Evolutionary conservation across 441 rosid genomes (phyloP).

Genomic region (Gossypium aridum): DNA sequence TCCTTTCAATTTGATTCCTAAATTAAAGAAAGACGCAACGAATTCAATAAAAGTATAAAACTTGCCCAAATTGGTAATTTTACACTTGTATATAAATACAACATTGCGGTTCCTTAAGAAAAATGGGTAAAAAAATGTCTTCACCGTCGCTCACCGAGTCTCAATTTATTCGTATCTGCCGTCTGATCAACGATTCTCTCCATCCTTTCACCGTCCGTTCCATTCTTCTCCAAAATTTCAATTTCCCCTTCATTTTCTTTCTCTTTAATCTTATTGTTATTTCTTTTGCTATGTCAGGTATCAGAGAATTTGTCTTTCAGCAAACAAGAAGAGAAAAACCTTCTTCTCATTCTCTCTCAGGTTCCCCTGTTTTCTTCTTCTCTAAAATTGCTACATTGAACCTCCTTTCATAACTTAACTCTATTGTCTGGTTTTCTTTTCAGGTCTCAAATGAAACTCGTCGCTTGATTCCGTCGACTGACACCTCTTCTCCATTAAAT

Average conservation of each 20-base stretch:
- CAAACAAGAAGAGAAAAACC: conserved; percentile 1
- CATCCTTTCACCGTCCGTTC: conserved; percentile 28
- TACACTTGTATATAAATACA: background rate
- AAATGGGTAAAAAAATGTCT: conserved; percentile 20
- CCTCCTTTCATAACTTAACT: background rate
- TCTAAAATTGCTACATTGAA: background rate
- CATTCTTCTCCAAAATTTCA: background rate
- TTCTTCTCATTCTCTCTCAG: conserved; percentile 10
- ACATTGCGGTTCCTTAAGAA: background rate
- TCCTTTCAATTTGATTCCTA: background rate
- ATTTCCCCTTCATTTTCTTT: background rate
- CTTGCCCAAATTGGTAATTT: background rate
- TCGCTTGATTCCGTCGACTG: conserved; percentile 1
- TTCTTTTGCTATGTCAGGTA: background rate
- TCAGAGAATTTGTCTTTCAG: background rate
- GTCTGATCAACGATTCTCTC: conserved; percentile 38
- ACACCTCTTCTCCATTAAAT: conserved; percentile 18
- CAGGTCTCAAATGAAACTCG: conserved; percentile 12
- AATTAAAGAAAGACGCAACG: background rate
- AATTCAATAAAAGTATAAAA: background rate
- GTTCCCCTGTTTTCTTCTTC: background rate
- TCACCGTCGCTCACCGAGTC: conserved; percentile 22
- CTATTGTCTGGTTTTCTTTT: background rate
- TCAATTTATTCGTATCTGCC: conserved; percentile 27
- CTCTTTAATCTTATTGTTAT: background rate